Evolutionary conservation across 2,329 filamentous ascomycete species (phyloP).

Genomic region (Monosporascus sp.): DNA sequence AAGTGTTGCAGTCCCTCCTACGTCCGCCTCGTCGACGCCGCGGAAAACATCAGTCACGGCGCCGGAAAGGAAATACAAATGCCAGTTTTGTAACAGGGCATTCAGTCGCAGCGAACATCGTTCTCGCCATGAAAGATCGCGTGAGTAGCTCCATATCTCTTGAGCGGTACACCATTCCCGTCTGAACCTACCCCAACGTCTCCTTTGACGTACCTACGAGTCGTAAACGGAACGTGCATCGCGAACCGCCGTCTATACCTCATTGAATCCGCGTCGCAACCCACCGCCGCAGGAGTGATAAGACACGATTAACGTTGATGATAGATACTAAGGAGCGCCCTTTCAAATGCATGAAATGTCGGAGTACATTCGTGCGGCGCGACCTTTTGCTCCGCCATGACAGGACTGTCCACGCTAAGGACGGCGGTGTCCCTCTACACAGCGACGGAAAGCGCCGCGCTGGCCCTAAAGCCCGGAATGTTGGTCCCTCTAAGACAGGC

Average conservation of each 20-base stretch:
- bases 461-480: slow-evolving; percentile 60
- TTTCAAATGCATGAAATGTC: slow-evolving; percentile 97
- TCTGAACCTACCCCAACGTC: slow-evolving; percentile 14
- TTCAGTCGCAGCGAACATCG: slow-evolving; percentile 97
- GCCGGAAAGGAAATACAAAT: slow-evolving; percentile 98
- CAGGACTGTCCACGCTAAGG: slow-evolving; percentile 96
- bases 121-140: slow-evolving; percentile 93
- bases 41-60: slow-evolving; percentile 67
- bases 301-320: slow-evolving; percentile 3
- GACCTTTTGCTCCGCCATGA: slow-evolving; percentile 95
- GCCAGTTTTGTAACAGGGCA: slow-evolving; percentile 95
- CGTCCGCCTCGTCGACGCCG: slow-evolving; percentile 60
- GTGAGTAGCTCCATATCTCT: slow-evolving; percentile 58
- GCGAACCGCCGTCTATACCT: slow-evolving; percentile 2
- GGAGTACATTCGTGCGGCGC: slow-evolving; percentile 96
- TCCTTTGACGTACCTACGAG: slow-evolving; percentile 9
- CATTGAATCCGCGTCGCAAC: slow-evolving; percentile 14
- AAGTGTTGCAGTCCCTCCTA: slow-evolving; percentile 59
- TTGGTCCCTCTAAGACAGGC: slow-evolving; percentile 67
- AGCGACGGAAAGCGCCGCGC: slow-evolving; percentile 88
- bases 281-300: slow-evolving; percentile 18
- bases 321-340: slow-evolving; percentile 96
- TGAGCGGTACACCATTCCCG: slow-evolving; percentile 6
- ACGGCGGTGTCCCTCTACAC: slow-evolving; percentile 88
- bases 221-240: neutral